Conservation (phyloP, 2,329 filamentous ascomycete genomes). For the Aspergillus pseudonomiae region DNA sequence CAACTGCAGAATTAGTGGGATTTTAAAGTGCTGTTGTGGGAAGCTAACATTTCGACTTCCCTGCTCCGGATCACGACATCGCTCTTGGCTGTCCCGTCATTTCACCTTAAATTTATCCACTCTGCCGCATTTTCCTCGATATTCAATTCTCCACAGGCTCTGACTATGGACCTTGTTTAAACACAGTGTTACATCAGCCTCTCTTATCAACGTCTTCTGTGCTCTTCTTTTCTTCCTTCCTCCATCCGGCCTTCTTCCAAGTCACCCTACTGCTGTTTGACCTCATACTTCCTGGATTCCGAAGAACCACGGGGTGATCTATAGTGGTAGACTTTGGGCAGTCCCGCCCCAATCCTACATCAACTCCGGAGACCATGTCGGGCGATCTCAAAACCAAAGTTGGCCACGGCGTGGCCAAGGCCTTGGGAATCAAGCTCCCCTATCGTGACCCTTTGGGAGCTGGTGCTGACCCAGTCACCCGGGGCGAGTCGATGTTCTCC, state of each 20-base stretch:
- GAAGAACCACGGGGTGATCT: not conserved
- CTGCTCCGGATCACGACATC: slow-evolving; percentile 35
- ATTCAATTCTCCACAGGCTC: slow-evolving; percentile 7
- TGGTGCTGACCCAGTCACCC: slow-evolving; percentile 64
- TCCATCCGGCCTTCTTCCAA: not conserved
- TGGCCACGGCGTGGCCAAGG: slow-evolving; percentile 75
- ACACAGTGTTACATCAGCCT: not conserved
- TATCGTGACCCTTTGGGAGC: slow-evolving; percentile 61
- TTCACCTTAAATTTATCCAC: slow-evolving; percentile 20
- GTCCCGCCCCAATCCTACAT: slow-evolving; percentile 5
- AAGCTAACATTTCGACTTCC: slow-evolving; percentile 25
- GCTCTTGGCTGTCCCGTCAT: slow-evolving; percentile 20
- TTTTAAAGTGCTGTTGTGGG: slow-evolving; percentile 11
- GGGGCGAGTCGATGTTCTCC: slow-evolving; percentile 80
- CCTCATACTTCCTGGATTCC: not conserved
- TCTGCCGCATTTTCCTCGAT: slow-evolving; percentile 8
- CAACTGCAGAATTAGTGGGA: slow-evolving; percentile 9
- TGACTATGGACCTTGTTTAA: slow-evolving; percentile 20
- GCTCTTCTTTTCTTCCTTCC: not conserved
- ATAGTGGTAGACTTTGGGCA: not conserved
- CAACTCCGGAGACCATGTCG: slow-evolving; percentile 30
- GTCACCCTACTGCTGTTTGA: not conserved
- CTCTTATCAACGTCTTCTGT: not conserved
- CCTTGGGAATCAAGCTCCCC: slow-evolving; percentile 79
- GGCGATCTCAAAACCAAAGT: slow-evolving; percentile 55